Conservation (phyloP, 2,329 filamentous ascomycete genomes). For the Epichloe elymi region DNA sequence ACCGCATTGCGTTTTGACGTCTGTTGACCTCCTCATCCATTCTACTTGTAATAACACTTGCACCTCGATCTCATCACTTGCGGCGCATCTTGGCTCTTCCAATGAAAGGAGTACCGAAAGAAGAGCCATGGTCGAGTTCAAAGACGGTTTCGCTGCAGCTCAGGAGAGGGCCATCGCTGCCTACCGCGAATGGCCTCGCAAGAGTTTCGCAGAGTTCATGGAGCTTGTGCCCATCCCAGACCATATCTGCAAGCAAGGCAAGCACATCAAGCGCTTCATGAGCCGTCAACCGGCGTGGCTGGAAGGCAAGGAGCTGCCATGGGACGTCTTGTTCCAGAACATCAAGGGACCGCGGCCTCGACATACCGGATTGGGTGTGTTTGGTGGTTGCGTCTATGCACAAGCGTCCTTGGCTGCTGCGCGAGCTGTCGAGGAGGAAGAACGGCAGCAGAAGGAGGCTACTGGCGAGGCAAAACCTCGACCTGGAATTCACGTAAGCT, state of each 20-base stretch:
- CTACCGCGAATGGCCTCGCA: constrained; percentile 8
- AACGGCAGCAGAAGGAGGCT: constrained; percentile 7
- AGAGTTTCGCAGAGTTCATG: constrained; percentile 19
- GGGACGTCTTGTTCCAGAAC: constrained; percentile 10
- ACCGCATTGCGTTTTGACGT: background rate
- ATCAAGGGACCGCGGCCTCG: constrained; percentile 8
- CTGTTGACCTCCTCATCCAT: background rate
- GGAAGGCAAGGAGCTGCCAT: constrained; percentile 18
- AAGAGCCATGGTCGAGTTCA: constrained; percentile 1
- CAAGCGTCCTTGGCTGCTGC: constrained; percentile 24
- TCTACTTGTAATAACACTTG: background rate
- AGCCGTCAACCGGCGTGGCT: constrained; percentile 21
- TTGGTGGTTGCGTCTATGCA: constrained; percentile 25
- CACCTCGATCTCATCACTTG: background rate
- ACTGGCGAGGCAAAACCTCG: constrained; percentile 6
- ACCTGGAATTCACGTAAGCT: constrained; percentile 26
- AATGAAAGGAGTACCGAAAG: background rate
- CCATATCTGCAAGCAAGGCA: background rate
- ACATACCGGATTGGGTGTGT: constrained; percentile 13
- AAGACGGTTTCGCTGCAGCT: background rate
- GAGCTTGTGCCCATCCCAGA: constrained; percentile 14
- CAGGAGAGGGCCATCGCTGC: background rate
- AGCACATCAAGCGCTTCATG: constrained; percentile 14
- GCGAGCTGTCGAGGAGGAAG: constrained; percentile 19
- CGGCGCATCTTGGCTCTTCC: background rate